Evolutionary conservation across 2,329 filamentous ascomycete species (phyloP), one percentile per base, ranked within the genome.

Genomic region (Escovopsis sp.): DNA sequence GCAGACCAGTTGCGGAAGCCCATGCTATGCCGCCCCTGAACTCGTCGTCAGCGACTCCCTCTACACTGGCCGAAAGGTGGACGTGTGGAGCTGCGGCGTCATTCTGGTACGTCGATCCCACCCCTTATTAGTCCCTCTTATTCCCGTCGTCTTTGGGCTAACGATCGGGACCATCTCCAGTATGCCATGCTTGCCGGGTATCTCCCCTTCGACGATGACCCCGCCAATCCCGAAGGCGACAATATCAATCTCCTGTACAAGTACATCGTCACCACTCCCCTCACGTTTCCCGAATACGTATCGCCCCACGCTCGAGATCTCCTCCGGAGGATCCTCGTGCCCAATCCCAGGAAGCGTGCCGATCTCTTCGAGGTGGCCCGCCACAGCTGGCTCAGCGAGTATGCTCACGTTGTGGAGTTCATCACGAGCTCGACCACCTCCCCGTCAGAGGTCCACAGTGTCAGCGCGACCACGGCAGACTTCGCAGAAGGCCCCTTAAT

Each of bases 241-340:
- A 98, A 98, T 55, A 98, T 98, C 63, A 98, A 98, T 55, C 70
- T 98, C 10, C 68, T 98, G 19, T 98, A 98, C 70, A 96, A 96
- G 63, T 98, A 98, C 61, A 98, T 98, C 48, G 88, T 94, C 40
- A 92, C 85, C 37, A 98, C 90, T 1, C 87, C 88, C 26, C 72
- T 98, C 29, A 96, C 88, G 4, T 98, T 98, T 56, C 90, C 90
- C 41, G 90, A 98, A 76, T 96, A 96, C 54, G 90, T 98, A 46
- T 94, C 90, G 7, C 90, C 90, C 7, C 90, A 98, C 57, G 88
- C 90, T 16, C 74, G 90, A 49, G 90, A 98, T 57, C 70, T 98
- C 1, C 66, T 98, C 32, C 78, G 90, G 41, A 77, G 90, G 35
- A 98, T 98, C 40, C 70, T 98, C 30, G 90, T 98, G 0, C 88